Base-by-base conservation (phyloP, 306 rosid species). In the Sesbania bispinosa region DNA sequence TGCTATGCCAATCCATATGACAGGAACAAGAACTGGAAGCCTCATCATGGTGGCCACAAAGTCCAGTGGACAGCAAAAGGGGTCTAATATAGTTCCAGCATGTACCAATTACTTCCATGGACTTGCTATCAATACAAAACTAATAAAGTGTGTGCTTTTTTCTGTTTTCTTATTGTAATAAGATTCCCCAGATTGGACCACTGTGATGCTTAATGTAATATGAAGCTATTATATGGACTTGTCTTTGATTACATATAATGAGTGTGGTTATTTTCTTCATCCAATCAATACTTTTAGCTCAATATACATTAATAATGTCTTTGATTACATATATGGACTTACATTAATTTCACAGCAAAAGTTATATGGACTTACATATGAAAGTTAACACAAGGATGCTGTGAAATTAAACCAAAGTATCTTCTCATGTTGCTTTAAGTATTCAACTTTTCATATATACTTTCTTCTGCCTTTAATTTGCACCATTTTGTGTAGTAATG, bases 31-130 rank as follows among this genome's bases (percentile, higher is more conserved):
- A 42, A 47, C 45, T 35, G 29, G 59, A 81, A 55, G 20, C 77
- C 68, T 48, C 53, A 36, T 35, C 41, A 71, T 19, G 79, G 65
- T 8, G 38, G 16, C 60, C 45, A 69, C 64, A 67, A 63, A 41
- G 46, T 7, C 24, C 48, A 57, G 15, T 80, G 85, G 82, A 36
- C 30, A 8, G 16, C 77, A 27, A 74, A 79, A 18, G 86, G 85
- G 18, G 65, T 65, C 55, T 83, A 47, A 79, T 30, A 15, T 55
- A 39, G 7, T 3, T 26, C 43, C 8, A 15, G 10, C 57, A 10
- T n/a, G 29, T 2, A 19, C 5, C 2, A 38, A 10, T 33, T 15
- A 14, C 20, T 33, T 71, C 46, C 14, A 20, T 14, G n/a, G 19
- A 26, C 18, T 52, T 52, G 13, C 30, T 51, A 7, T 19, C 6